Conservation (phyloP, 2,329 filamentous ascomycete species). For the Pseudogymnoascus sp. region DNA sequence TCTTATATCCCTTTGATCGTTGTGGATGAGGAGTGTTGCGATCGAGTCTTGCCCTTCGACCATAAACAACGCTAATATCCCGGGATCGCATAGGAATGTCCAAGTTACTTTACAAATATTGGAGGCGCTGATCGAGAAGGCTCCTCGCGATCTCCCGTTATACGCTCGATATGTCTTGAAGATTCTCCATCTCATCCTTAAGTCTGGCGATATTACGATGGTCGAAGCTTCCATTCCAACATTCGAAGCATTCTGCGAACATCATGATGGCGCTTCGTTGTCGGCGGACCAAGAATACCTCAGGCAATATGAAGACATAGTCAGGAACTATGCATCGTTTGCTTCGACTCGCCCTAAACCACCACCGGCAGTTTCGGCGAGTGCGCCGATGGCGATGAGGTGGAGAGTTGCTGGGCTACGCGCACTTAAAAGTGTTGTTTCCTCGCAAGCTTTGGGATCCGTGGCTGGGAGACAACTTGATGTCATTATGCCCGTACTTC, state of each 20-base stretch:
- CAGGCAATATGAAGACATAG: slow-evolving; percentile 72
- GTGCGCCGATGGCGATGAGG: slow-evolving; percentile 67
- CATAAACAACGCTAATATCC: slow-evolving; percentile 1
- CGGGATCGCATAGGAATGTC: slow-evolving; percentile 57
- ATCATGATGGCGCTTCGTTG: slow-evolving; percentile 79
- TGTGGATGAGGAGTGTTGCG: slow-evolving; percentile 14
- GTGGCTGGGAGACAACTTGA: slow-evolving; percentile 69
- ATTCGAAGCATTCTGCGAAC: slow-evolving; percentile 79
- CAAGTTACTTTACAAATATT: slow-evolving; percentile 93
- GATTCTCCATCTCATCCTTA: slow-evolving; percentile 74
- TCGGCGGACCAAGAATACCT: slow-evolving; percentile 80
- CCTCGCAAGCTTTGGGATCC: slow-evolving; percentile 69
- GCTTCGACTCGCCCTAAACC: slow-evolving; percentile 54
- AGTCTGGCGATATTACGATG: slow-evolving; percentile 83
- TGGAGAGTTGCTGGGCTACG: slow-evolving; percentile 68
- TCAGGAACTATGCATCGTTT: slow-evolving; percentile 70
- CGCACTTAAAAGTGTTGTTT: slow-evolving; percentile 73
- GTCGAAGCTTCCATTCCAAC: slow-evolving; percentile 82
- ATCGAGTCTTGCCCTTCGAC: slow-evolving; percentile 11
- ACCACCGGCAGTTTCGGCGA: slow-evolving; percentile 47
- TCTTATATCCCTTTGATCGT: slow-evolving; percentile 16
- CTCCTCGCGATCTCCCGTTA: slow-evolving; percentile 80
- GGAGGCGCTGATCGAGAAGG: slow-evolving; percentile 84
- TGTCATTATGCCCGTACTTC: slow-evolving; percentile 72
- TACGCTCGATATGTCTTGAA: slow-evolving; percentile 80